Conservation (phyloP, 2,329 filamentous ascomycete species). For the Stagonosporopsis tanaceti region DNA sequence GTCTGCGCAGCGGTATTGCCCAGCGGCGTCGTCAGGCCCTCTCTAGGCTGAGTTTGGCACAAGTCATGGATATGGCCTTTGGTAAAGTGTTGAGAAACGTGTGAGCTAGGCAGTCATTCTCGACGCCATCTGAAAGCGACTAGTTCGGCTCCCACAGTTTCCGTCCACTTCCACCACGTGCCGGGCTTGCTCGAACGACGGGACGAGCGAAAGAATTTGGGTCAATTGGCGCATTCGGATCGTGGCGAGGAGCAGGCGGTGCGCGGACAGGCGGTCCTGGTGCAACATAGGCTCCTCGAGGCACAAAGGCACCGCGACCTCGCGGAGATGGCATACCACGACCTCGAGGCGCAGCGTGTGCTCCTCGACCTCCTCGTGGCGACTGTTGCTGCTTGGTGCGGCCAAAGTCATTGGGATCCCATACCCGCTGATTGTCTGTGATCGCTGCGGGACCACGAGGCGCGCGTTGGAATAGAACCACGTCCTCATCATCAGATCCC, state of each 20-base stretch:
- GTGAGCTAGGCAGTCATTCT: conserved; percentile 8
- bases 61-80: neutral
- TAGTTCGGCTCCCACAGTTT: conserved; percentile 54
- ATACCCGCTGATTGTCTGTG: conserved; percentile 46
- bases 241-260: conserved; percentile 39
- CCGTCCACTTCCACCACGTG: conserved; percentile 43
- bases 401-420: conserved; percentile 60
- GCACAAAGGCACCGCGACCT: conserved; percentile 40
- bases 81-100: conserved; percentile 1
- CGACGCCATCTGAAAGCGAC: conserved; percentile 13
- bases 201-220: conserved; percentile 52
- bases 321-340: conserved; percentile 32
- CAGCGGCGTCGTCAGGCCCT: neutral
- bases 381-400: conserved; percentile 44
- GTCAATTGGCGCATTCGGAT: conserved; percentile 50
- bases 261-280: conserved; percentile 38
- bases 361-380: conserved; percentile 45
- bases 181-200: conserved; percentile 34
- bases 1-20: neutral
- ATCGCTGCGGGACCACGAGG: conserved; percentile 45
- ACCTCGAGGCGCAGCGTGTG: conserved; percentile 33
- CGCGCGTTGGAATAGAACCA: conserved; percentile 49
- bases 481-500: conserved; percentile 50
- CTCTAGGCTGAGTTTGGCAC: neutral
- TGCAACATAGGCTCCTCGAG: conserved; percentile 43